phyloP scores from a whole-genome alignment of 306 rosid genomes.

The Trifolium dubium region DNA sequence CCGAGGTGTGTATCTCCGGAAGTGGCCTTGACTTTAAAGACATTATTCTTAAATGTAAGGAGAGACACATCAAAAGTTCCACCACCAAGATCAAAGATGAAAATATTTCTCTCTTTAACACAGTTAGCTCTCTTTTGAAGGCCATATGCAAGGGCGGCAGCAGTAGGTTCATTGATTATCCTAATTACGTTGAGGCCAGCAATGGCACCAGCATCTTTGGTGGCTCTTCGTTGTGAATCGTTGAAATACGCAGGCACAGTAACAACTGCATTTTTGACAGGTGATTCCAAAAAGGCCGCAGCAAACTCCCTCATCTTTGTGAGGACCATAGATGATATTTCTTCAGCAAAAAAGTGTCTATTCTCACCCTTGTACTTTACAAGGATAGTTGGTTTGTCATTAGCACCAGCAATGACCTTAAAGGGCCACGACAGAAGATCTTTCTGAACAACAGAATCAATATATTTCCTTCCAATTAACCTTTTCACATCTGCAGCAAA shows the following conservation, averaged over 20 bases:
- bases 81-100: too few relatives aligned
- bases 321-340: conserved; percentile 59
- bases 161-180: too few relatives aligned
- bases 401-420: not conserved
- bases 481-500: not conserved
- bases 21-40: not conserved
- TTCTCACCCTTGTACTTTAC: not conserved
- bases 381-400: not conserved
- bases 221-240: too few relatives aligned
- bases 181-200: too few relatives aligned
- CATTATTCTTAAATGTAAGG: not conserved
- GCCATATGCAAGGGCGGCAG: too few relatives aligned
- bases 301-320: conserved; percentile 61
- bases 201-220: too few relatives aligned
- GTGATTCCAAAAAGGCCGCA: conserved; percentile 47
- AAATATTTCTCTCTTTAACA: too few relatives aligned
- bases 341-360: not conserved
- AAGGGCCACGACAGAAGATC: not conserved
- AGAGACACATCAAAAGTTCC: conserved; percentile 47
- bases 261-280: too few relatives aligned
- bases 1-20: conserved; percentile 7
- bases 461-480: not conserved
- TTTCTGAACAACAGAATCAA: not conserved
- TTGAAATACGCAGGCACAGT: too few relatives aligned
- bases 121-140: too few relatives aligned